Conservation (phyloP, 805 yeast species). For the Kuraishia ogatae region DNA sequence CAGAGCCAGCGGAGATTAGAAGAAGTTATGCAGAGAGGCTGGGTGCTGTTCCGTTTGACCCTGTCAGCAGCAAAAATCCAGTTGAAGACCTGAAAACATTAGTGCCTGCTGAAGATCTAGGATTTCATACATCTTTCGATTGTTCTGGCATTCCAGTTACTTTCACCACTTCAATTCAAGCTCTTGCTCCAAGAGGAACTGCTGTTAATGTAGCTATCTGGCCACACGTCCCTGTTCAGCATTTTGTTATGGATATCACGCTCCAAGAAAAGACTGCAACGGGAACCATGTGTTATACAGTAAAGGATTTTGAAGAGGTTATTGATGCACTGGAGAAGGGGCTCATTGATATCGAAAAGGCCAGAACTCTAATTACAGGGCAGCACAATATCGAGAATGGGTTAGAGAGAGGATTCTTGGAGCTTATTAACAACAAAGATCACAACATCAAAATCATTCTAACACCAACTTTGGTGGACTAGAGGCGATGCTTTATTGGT, state of each 20-base stretch:
- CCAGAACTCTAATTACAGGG: conserved; percentile 44
- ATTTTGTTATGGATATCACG: conserved; percentile 48
- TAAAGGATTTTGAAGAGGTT: conserved; percentile 49
- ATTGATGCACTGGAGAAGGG: conserved; percentile 41
- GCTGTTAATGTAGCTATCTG: conserved; percentile 62
- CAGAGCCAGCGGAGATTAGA: conserved; percentile 55
- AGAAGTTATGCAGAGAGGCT: conserved; percentile 46
- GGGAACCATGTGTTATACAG: conserved; percentile 56
- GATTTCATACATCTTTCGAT: conserved; percentile 43
- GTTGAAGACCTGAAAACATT: conserved; percentile 27
- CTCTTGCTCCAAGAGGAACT: conserved; percentile 43
- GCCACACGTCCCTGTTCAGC: conserved; percentile 41
- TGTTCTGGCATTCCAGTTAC: conserved; percentile 50
- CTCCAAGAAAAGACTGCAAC: conserved; percentile 44
- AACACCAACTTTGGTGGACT: conserved; percentile 28
- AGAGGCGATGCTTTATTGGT: background rate
- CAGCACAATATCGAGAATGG: conserved; percentile 40
- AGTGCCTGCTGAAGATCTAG: conserved; percentile 31
- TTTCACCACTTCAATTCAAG: conserved; percentile 39
- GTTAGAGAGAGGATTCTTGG: conserved; percentile 43
- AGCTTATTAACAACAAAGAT: conserved; percentile 43
- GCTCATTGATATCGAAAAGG: conserved; percentile 31
- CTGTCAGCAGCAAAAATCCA: conserved; percentile 29
- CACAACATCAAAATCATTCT: conserved; percentile 46
- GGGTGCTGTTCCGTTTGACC: conserved; percentile 43